Evolutionary conservation across 176 grass and related monocot species (phyloP).

Genomic region (Themeda triandra): DNA sequence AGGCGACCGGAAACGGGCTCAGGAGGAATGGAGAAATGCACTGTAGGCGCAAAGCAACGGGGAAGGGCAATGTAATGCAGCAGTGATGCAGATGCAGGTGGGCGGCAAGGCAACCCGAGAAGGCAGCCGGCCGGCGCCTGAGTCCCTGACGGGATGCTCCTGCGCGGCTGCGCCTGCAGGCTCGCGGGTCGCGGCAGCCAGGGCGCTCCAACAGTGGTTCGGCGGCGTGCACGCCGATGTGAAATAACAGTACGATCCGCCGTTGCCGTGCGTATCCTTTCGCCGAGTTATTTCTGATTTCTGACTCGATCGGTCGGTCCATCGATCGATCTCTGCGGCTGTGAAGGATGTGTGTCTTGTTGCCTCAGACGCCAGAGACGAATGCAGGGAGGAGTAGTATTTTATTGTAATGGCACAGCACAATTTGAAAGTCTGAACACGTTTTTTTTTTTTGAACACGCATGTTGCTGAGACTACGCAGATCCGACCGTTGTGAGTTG

Average conservation of each 20-base stretch:
- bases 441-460: no score
- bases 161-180: neutral
- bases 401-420: no score
- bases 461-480: neutral
- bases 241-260: neutral
- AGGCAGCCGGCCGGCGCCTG: conserved; percentile 2
- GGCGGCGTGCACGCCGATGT: conserved; percentile 10
- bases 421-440: no score
- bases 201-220: neutral
- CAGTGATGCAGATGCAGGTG: neutral
- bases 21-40: neutral
- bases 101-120: conserved; percentile 5
- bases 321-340: neutral
- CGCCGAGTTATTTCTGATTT: neutral
- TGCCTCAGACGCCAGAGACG: neutral
- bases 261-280: neutral
- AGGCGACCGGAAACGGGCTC: conserved; percentile 3
- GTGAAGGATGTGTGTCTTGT: neutral
- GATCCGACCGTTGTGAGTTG: neutral
- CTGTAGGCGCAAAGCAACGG: neutral
- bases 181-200: neutral
- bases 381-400: no score
- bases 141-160: no score
- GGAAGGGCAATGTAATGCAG: neutral
- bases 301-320: neutral